Base-by-base conservation (phyloP, 2,329 filamentous ascomycete genomes). In the Colletotrichum spinosum region DNA sequence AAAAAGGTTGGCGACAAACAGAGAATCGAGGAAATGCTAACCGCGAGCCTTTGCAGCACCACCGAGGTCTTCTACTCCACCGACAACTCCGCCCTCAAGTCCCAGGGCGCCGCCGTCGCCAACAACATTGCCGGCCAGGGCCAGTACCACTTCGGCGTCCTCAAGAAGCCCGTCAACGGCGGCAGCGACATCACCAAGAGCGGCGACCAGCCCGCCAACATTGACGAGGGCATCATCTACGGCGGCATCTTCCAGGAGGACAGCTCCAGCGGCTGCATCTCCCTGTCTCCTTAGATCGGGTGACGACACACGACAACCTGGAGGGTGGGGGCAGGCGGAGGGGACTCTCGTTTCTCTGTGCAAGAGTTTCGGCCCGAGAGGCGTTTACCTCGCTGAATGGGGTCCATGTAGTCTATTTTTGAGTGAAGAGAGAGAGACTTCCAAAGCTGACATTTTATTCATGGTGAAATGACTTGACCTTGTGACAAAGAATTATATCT, bases 81-180 rank as follows among this genome's bases (percentile, higher is more conserved):
- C 15, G 83, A 80, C 48, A 72, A 72, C 37, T 72, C 74, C 2
- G 73, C 81, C 0, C 82, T 90, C 37, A 75, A 79, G 38, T 72
- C 77, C 2, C 82, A 84, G n/a, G 85, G 81, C 1, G 74, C 77
- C 15, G 75, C 81, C 0, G 70, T 84, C 0, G 25, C 75, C 45
- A 86, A 86, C 69, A 80, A 88, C 69, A 78, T 88, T 60, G 79
- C 80, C 45, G 87, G 87, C 6, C 81, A 83, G 59, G 88, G 88
- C 25, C 86, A 89, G 72, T 88, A 83, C 74, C 88, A 90, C 72
- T 83, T 90, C 55, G 88, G 88, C 41, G 72, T 89, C 1, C 77
- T 90, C 64, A 90, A 90, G 82, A 89, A 89, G 79, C 82, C 84
- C 6, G 80, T 83, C 52, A 79, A 83, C 58, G 68, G 73, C 39